Base-by-base conservation (phyloP, 2,329 filamentous ascomycete genomes). In the Diaporthe capsici region DNA sequence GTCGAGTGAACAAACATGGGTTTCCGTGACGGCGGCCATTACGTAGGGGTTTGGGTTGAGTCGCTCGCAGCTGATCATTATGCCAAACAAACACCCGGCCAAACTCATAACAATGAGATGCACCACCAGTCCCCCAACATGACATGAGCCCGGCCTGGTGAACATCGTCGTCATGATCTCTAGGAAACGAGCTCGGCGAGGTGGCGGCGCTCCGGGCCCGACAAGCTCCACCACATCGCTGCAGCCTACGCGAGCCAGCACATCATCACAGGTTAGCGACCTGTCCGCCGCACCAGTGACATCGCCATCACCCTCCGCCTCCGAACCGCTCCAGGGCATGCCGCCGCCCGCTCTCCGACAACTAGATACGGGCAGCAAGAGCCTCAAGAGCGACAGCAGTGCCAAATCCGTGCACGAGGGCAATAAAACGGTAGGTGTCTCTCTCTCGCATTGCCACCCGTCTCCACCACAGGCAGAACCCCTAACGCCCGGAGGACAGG, bases 151-250 rank as follows among this genome's bases (percentile, higher is more conserved):
- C 53, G 22, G 42, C 47, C 57, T 68, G 37, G 37, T 74, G 70
- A 75, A 67, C 65, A 25, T 55, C 68, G 17, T 42, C 65, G 63
- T 79, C 77, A 87, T 87, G 86, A 83, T 81, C 79, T 82, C 84
- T 65, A 82, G 85, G 77, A 88, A 88, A 79, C 85, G 85, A 76
- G 78, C 81, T 58, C 84, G 84, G 76, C 83, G 82, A 28, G 84
- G 84, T 73, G 82, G 84, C 25, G 65, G 65, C 22, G n/a, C 49
- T 70, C 76, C 80, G 55, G 79, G 77, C 67, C 77, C 68, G 53
- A 75, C 78, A 67, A 76, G 78, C 58, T 65, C 78, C 65, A 34
- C 76, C 25, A 77, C 76, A 75, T 75, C 79, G 42, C 78, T 79
- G 76, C 78, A 79, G 68, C 72, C 78, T 34, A 77, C 73, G 31